Percentiles rank a stretch among this genome's conserved stretches.
phyloP scores from a whole-genome alignment of 2,329 filamentous ascomycete species.

The Alternaria brassicicola region DNA sequence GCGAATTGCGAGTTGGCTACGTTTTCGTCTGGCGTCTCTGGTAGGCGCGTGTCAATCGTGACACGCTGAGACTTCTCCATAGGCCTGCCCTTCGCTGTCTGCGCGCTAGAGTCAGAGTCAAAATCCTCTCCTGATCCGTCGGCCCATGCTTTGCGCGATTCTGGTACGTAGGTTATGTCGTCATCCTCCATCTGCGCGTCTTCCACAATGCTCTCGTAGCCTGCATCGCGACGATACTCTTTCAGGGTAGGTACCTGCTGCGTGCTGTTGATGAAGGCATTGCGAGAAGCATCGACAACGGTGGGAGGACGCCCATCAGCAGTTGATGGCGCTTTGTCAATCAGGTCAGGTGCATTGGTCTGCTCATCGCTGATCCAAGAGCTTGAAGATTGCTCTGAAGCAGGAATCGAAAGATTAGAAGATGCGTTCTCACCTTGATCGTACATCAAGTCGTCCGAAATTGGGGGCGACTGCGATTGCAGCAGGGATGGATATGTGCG shows the following conservation, averaged over 20 bases:
- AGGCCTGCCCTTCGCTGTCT: slow-evolving; percentile 31
- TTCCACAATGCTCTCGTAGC: slow-evolving; percentile 18
- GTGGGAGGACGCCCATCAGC: slow-evolving; percentile 17
- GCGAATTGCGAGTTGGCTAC: neutral
- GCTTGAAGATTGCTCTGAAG: slow-evolving; percentile 25
- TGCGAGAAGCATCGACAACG: slow-evolving; percentile 44
- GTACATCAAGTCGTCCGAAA: slow-evolving; percentile 27
- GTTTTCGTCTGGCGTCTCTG: slow-evolving; percentile 3
- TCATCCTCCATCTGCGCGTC: slow-evolving; percentile 35
- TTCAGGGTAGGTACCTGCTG: slow-evolving; percentile 47
- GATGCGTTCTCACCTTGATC: slow-evolving; percentile 16
- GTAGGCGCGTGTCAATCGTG: slow-evolving; percentile 10
- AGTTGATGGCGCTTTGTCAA: slow-evolving; percentile 12
- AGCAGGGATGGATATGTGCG: slow-evolving; percentile 15
- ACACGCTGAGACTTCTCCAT: slow-evolving; percentile 16
- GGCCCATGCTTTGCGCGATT: slow-evolving; percentile 34
- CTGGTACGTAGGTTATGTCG: slow-evolving; percentile 12
- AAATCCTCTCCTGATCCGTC: slow-evolving; percentile 50
- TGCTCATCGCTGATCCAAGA: slow-evolving; percentile 28
- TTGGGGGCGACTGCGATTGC: slow-evolving; percentile 30
- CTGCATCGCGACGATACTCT: slow-evolving; percentile 20
- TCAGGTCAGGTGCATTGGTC: slow-evolving; percentile 23
- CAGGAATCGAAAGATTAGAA: slow-evolving; percentile 24
- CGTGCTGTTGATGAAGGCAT: slow-evolving; percentile 53
- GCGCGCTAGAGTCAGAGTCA: slow-evolving; percentile 28